Conservation (phyloP, 2,329 filamentous ascomycete species). For the Botrytis tulipae region DNA sequence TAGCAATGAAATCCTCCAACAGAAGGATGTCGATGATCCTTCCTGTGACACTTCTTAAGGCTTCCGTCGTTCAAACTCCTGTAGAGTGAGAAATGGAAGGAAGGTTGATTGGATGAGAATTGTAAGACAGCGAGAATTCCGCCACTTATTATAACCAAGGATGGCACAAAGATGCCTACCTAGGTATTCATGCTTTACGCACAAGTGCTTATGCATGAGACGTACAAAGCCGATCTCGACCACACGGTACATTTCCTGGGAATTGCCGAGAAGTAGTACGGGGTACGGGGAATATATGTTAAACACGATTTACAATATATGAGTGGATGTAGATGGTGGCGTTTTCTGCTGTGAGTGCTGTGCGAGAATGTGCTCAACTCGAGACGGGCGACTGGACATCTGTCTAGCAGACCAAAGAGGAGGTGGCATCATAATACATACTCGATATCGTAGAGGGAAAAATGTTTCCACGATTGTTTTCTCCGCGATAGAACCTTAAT, state of each 20-base stretch:
- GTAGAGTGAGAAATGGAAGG: neutral
- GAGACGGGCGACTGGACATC: neutral
- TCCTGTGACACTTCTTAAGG: neutral
- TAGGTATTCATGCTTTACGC: neutral
- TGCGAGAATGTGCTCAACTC: neutral
- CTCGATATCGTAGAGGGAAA: neutral
- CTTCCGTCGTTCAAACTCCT: neutral
- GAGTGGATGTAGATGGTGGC: constrained; percentile 12
- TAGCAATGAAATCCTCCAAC: neutral
- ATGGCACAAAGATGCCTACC: neutral
- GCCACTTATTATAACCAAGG: neutral
- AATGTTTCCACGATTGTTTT: neutral
- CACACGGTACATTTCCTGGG: neutral
- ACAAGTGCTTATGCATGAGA: neutral
- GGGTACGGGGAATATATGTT: constrained; percentile 7
- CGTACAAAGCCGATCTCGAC: neutral
- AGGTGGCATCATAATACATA: neutral
- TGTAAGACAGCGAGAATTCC: neutral
- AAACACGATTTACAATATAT: neutral
- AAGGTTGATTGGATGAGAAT: neutral
- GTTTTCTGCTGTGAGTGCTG: neutral
- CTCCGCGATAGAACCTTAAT: neutral
- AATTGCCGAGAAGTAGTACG: neutral
- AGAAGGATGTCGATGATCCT: neutral
- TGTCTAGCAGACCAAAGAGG: neutral